These are phyloP conservation scores for Rossbeevera mucosa DNA, from an alignment of 768 basidiomycete genomes.

Conservation along the genomic window DNA sequence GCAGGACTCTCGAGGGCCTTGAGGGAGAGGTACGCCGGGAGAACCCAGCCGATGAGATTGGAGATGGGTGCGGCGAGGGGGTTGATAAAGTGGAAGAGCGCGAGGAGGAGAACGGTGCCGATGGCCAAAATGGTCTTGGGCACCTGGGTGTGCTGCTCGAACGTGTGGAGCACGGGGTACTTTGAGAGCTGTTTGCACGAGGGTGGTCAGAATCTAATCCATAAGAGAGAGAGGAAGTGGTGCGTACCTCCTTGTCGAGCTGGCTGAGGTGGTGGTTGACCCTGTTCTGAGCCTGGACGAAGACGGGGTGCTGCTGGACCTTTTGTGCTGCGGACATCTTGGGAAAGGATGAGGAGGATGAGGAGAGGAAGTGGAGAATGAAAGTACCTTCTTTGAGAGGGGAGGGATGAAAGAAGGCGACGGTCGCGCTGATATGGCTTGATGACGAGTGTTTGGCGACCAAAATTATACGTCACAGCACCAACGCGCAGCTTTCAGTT, in stretches of 20 bases:
- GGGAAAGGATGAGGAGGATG: constrained; percentile 1
- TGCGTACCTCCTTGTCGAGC: constrained; percentile 92
- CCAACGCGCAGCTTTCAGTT: neutral
- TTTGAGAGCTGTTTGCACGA: constrained; percentile 58
- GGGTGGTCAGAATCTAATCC: neutral
- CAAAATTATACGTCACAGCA: constrained; percentile 40
- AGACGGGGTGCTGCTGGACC: constrained; percentile 83
- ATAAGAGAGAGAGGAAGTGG: neutral
- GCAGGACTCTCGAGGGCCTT: constrained; percentile 88
- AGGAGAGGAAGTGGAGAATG: neutral
- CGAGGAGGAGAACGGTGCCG: constrained; percentile 61
- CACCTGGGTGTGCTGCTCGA: constrained; percentile 88
- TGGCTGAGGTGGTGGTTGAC: constrained; percentile 76
- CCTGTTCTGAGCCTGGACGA: constrained; percentile 80
- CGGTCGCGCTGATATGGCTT: constrained; percentile 35
- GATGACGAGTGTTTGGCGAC: constrained; percentile 62
- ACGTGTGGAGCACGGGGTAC: constrained; percentile 76
- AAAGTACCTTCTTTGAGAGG: constrained; percentile 9
- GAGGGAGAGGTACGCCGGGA: constrained; percentile 94
- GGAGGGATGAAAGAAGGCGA: constrained; percentile 18
- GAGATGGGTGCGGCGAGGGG: constrained; percentile 89
- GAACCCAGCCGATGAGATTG: constrained; percentile 89
- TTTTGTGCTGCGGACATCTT: constrained; percentile 79
- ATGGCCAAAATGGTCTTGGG: constrained; percentile 91
- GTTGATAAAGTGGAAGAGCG: constrained; percentile 80